These are phyloP conservation scores for Salisapilia sapeloensis DNA, from an alignment of 352 stramenopile genomes.

Conservation along the genomic window DNA sequence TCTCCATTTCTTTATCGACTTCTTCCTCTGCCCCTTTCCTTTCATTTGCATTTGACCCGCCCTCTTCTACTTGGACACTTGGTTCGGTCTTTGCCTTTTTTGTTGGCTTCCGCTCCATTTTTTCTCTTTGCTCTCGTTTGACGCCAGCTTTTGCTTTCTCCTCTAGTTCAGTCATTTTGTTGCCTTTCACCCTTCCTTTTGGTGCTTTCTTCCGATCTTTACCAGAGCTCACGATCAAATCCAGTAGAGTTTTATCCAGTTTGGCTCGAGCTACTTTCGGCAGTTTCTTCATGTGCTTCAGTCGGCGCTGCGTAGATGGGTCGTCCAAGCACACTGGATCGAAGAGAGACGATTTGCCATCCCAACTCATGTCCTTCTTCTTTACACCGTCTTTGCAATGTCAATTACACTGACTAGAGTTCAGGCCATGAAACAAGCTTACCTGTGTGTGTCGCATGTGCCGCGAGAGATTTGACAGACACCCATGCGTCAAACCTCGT, in stretches of 20 bases:
- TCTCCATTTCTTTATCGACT: conserved; percentile 3
- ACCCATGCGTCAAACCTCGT: conserved; percentile 52
- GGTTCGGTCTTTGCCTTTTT: conserved; percentile 9
- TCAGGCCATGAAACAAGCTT: no score
- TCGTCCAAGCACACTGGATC: conserved; percentile 5
- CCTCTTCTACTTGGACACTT: conserved; percentile 4
- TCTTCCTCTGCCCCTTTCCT: conserved; percentile 7
- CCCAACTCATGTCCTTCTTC: conserved; percentile 25
- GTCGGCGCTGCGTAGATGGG: not conserved
- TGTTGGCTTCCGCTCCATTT: conserved; percentile 1
- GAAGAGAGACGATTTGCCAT: conserved; percentile 28
- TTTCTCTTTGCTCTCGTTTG: not conserved
- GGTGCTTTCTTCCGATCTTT: conserved; percentile 1
- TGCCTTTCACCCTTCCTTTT: conserved; percentile 6
- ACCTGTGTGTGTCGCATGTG: conserved; percentile 34
- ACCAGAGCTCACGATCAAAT: not conserved
- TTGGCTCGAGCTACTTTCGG: conserved; percentile 3
- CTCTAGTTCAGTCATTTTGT: conserved; percentile 2
- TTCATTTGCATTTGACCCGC: conserved; percentile 5
- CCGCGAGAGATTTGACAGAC: conserved; percentile 13
- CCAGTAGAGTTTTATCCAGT: conserved; percentile 1
- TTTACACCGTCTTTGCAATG: conserved; percentile 1
- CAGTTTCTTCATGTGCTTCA: conserved; percentile 2
- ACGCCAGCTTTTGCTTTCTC: conserved; percentile 1
- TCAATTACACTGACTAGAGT: no score